A percentile compares a stretch with the other conserved stretches of the same genome.
Evolutionary conservation across 345 rosid species (phyloP).

Genomic region (Ceriops decandra): DNA sequence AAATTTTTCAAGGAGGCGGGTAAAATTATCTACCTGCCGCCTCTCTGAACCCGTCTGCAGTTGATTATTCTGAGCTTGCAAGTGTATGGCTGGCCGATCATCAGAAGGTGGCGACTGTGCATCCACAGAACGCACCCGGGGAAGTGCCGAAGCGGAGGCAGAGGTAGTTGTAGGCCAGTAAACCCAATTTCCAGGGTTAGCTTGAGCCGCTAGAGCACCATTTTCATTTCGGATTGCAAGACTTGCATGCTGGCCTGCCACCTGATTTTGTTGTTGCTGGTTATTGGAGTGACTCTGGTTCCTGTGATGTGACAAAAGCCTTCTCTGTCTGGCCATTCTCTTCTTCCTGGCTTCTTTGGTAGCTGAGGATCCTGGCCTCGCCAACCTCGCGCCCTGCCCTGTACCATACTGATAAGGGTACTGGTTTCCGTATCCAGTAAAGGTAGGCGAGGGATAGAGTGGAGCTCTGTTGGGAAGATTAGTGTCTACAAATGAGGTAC

Average conservation of each 20-base stretch:
- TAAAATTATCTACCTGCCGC: slow-evolving; percentile 50
- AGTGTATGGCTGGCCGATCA: slow-evolving; percentile 43
- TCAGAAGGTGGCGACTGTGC: slow-evolving; percentile 9
- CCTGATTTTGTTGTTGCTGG: slow-evolving; percentile 37
- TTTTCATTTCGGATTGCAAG: slow-evolving; percentile 32
- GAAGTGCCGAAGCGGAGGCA: slow-evolving; percentile 15
- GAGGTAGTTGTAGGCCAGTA: slow-evolving; percentile 46
- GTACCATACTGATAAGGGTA: slow-evolving; percentile 46
- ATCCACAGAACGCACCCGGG: slow-evolving; percentile 26
- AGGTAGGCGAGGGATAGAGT: slow-evolving; percentile 18
- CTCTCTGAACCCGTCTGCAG: slow-evolving; percentile 55
- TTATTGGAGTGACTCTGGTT: slow-evolving; percentile 26
- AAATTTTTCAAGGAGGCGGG: not conserved
- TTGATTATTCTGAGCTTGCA: slow-evolving; percentile 44
- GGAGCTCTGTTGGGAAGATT: slow-evolving; percentile 29
- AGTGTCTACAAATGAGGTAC: slow-evolving; percentile 27
- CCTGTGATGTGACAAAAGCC: slow-evolving; percentile 54
- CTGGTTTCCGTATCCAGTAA: slow-evolving; percentile 51
- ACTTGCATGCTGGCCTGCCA: slow-evolving; percentile 38
- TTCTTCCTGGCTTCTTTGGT: slow-evolving; percentile 96
- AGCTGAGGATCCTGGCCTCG: slow-evolving; percentile 64
- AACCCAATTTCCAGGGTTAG: slow-evolving; percentile 53
- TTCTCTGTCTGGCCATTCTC: slow-evolving; percentile 94
- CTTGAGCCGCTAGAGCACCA: slow-evolving; percentile 19
- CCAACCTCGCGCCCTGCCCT: slow-evolving; percentile 43